Evolutionary conservation across 495 filamentous ascomycete species (phyloP).

Genomic region (Aspergillus sparsus): DNA sequence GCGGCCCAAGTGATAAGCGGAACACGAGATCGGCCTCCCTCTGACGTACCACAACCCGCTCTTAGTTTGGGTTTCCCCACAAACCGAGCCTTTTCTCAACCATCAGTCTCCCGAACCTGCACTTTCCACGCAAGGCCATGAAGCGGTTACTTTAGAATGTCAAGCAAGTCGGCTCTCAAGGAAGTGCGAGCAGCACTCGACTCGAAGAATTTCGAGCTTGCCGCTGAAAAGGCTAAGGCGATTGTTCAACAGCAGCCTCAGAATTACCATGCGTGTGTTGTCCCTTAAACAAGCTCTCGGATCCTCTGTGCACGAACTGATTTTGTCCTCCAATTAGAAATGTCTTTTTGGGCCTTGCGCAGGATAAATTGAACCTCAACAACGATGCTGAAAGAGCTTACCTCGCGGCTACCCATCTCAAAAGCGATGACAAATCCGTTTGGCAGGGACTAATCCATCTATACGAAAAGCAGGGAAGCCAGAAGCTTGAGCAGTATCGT

Average conservation of each 20-base stretch:
- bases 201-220: constrained; percentile 74
- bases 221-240: constrained; percentile 63
- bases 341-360: constrained; percentile 78
- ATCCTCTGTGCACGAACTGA: constrained; percentile 6
- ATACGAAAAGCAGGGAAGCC: constrained; percentile 72
- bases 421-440: constrained; percentile 63
- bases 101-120: constrained; percentile 5
- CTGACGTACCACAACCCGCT: constrained; percentile 25
- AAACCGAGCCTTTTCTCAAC: constrained; percentile 19
- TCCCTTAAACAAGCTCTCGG: background rate
- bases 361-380: constrained; percentile 69
- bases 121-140: constrained; percentile 23
- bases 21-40: constrained; percentile 22
- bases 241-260: constrained; percentile 70
- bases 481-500: constrained; percentile 73
- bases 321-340: constrained; percentile 48
- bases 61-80: constrained; percentile 25
- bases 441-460: constrained; percentile 91
- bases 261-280: constrained; percentile 75
- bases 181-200: constrained; percentile 78
- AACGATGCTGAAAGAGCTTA: constrained; percentile 77
- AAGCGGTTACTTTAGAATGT: constrained; percentile 40
- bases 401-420: constrained; percentile 66
- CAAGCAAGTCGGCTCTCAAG: constrained; percentile 79
- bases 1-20: constrained; percentile 17